Conservation (phyloP, 2,329 filamentous ascomycete species). For the Byssoonygena ceratinophila region DNA sequence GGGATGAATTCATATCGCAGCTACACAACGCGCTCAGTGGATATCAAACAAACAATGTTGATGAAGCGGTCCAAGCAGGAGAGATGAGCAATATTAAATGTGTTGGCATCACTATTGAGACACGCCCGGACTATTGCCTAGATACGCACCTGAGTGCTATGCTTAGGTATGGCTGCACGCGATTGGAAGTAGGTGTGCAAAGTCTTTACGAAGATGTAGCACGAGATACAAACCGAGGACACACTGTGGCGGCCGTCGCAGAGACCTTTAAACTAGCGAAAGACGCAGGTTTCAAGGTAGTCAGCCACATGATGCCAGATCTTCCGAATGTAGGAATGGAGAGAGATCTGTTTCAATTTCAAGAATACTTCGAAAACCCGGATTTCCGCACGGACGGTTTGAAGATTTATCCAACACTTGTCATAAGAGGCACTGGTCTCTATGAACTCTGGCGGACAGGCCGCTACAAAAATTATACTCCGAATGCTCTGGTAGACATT, state of each 20-base stretch:
- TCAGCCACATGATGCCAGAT: conserved; percentile 99
- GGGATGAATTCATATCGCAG: conserved; percentile 88
- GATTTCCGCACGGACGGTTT: conserved; percentile 91
- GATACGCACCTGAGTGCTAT: conserved; percentile 92
- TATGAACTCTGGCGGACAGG: conserved; percentile 98
- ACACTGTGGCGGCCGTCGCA: conserved; percentile 88
- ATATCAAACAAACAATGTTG: conserved; percentile 86
- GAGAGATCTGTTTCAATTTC: conserved; percentile 89
- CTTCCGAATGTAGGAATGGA: conserved; percentile 98
- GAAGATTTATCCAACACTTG: conserved; percentile 95
- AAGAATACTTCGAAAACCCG: conserved; percentile 95
- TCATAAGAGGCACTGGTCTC: conserved; percentile 89
- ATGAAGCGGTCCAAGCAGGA: conserved; percentile 86
- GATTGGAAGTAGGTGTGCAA: conserved; percentile 89
- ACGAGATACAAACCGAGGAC: conserved; percentile 92
- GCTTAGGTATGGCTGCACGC: conserved; percentile 94
- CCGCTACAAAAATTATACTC: conserved; percentile 96
- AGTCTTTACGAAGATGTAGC: conserved; percentile 96
- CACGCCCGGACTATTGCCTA: conserved; percentile 88
- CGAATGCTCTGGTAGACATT: conserved; percentile 89
- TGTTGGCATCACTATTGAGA: conserved; percentile 97
- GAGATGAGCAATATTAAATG: conserved; percentile 98
- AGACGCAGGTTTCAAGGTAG: conserved; percentile 96
- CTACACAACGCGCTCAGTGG: conserved; percentile 94
- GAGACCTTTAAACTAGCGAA: conserved; percentile 97